phyloP scores from a whole-genome alignment of 2,329 filamentous ascomycete species.

The Capronia epimyces region DNA sequence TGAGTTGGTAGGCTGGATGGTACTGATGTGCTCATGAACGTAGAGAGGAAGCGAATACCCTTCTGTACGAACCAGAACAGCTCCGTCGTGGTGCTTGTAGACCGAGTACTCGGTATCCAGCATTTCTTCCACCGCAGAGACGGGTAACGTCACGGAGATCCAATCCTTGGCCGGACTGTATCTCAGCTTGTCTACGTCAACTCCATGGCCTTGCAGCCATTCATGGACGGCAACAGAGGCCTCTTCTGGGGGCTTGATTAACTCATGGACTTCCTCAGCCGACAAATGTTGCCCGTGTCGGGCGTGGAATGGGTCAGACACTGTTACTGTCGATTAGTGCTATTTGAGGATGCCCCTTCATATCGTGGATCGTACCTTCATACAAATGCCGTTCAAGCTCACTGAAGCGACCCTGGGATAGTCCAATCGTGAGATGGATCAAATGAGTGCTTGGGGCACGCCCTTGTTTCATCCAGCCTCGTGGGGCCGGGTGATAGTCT shows the following conservation, averaged over 20 bases:
- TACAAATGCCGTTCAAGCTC: conserved; percentile 24
- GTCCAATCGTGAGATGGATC: conserved; percentile 53
- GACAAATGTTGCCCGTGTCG: conserved; percentile 25
- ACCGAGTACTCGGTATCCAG: conserved; percentile 24
- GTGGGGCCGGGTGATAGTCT: conserved; percentile 50
- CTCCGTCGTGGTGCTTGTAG: conserved; percentile 21
- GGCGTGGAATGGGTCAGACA: conserved; percentile 20
- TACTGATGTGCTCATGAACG: conserved; percentile 24
- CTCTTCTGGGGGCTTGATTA: conserved; percentile 22
- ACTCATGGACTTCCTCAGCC: conserved; percentile 23
- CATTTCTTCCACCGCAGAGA: conserved; percentile 16
- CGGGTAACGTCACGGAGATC: conserved; percentile 18
- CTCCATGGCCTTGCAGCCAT: conserved; percentile 43
- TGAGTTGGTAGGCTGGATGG: conserved; percentile 25
- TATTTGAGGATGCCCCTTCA: neutral
- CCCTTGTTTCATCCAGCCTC: conserved; percentile 46
- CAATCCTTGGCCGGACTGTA: conserved; percentile 25
- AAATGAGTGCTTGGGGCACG: conserved; percentile 45
- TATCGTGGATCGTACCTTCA: conserved; percentile 9
- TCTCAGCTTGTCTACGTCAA: conserved; percentile 36
- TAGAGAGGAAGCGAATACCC: conserved; percentile 22
- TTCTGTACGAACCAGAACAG: conserved; percentile 21
- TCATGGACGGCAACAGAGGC: conserved; percentile 18
- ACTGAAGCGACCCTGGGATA: conserved; percentile 41
- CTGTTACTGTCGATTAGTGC: conserved; percentile 5